Evolutionary conservation across 257 asterid species (phyloP).

Genomic region (Fraxinus cuspidata): DNA sequence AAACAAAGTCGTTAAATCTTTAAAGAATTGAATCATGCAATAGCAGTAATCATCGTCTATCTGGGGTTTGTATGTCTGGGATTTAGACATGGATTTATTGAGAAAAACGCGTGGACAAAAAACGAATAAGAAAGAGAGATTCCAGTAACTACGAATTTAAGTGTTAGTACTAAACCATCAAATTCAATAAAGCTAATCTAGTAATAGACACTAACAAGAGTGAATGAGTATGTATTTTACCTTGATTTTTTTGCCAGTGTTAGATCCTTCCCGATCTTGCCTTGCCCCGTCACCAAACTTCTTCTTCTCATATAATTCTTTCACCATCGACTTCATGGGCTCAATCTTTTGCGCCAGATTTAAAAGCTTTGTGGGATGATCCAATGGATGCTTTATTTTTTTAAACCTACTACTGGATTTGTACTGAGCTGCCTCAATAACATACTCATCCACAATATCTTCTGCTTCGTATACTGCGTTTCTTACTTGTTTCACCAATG

Average conservation of each 20-base stretch:
- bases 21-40: no score
- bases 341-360: not conserved
- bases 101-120: no score
- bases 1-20: no score
- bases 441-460: slow-evolving; percentile 30
- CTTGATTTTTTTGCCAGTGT: not conserved
- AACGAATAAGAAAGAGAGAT: no score
- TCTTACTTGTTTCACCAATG: slow-evolving; percentile 22
- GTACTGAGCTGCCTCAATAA: slow-evolving; percentile 14
- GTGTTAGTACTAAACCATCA: no score
- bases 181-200: not conserved
- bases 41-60: no score
- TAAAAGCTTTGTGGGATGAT: not conserved
- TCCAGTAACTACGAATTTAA: no score
- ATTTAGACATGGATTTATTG: no score
- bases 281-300: not conserved
- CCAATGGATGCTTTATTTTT: not conserved
- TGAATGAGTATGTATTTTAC: not conserved
- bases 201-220: not conserved
- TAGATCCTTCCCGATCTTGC: not conserved
- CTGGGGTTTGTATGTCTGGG: no score
- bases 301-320: not conserved
- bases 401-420: not conserved
- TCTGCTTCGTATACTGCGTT: slow-evolving; percentile 25
- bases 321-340: not conserved